phyloP scores from a whole-genome alignment of 2,329 filamentous ascomycete genomes.

The Aspergillaceae sp. region DNA sequence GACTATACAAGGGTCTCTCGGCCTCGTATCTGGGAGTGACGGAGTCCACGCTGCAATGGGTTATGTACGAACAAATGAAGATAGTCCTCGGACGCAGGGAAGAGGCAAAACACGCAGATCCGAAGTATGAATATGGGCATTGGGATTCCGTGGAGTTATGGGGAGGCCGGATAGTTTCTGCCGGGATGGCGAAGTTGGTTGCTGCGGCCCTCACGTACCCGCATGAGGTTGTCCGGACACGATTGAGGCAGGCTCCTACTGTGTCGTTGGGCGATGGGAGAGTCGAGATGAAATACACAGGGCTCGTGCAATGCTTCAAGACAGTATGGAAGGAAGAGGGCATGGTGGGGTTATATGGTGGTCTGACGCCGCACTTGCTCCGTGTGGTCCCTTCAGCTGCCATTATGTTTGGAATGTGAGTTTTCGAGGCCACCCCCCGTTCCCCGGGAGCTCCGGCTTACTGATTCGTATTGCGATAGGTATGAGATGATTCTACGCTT shows the following conservation, averaged over 20 bases:
- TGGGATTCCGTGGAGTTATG: constrained; percentile 71
- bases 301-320: constrained; percentile 79
- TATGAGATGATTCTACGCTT: constrained; percentile 28
- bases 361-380: constrained; percentile 83
- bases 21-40: constrained; percentile 86
- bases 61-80: constrained; percentile 91
- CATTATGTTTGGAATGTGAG: constrained; percentile 90
- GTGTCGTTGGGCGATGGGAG: constrained; percentile 55
- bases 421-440: constrained; percentile 3
- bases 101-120: constrained; percentile 48
- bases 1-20: constrained; percentile 82
- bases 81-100: constrained; percentile 55
- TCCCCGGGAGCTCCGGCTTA: constrained; percentile 20
- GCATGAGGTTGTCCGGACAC: constrained; percentile 80
- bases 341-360: constrained; percentile 76
- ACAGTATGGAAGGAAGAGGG: constrained; percentile 84
- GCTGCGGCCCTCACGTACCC: constrained; percentile 82
- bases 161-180: constrained; percentile 71
- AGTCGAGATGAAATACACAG: constrained; percentile 74
- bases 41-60: constrained; percentile 87
- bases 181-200: constrained; percentile 67
- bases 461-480: constrained; percentile 22
- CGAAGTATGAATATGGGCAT: constrained; percentile 53
- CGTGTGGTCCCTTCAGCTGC: constrained; percentile 84
- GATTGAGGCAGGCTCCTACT: constrained; percentile 79